Evolutionary conservation across 164 flowering plant species (phyloP).

Genomic region (Nymphaea colorata): DNA sequence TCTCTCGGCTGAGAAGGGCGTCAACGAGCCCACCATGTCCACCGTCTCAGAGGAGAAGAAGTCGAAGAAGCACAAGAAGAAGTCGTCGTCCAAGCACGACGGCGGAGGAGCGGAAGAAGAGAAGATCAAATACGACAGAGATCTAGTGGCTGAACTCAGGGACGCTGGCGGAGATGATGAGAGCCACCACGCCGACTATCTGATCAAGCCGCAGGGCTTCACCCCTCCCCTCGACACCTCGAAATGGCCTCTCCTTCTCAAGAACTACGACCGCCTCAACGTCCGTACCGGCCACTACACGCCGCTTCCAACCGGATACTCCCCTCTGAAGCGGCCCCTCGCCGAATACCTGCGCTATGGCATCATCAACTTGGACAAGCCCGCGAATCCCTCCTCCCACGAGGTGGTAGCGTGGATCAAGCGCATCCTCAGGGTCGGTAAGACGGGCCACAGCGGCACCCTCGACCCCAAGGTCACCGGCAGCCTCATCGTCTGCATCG

Average conservation of each 20-base stretch:
- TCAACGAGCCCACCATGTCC: not conserved
- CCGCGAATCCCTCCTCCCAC: conserved; percentile 69
- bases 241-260: conserved; percentile 70
- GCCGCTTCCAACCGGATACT: conserved; percentile 51
- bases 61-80: conserved; percentile 22
- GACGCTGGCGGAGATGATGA: conserved; percentile 1
- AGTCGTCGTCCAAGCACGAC: not conserved
- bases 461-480: conserved; percentile 81
- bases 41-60: conserved; percentile 18
- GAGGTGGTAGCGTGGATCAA: conserved; percentile 86
- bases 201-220: conserved; percentile 65
- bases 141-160: not conserved
- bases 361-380: conserved; percentile 66
- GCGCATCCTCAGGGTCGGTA: conserved; percentile 49
- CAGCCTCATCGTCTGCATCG: conserved; percentile 64
- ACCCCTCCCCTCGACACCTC: conserved; percentile 62
- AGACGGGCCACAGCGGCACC: conserved; percentile 75
- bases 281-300: conserved; percentile 75
- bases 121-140: not conserved
- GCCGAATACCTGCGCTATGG: conserved; percentile 57
- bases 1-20: not conserved
- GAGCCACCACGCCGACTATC: conserved; percentile 11
- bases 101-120: conserved; percentile 1
- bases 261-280: conserved; percentile 70
- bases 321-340: conserved; percentile 68